Conservation (phyloP, 169 alveolate species). For the Plasmodium falciparum region DNA sequence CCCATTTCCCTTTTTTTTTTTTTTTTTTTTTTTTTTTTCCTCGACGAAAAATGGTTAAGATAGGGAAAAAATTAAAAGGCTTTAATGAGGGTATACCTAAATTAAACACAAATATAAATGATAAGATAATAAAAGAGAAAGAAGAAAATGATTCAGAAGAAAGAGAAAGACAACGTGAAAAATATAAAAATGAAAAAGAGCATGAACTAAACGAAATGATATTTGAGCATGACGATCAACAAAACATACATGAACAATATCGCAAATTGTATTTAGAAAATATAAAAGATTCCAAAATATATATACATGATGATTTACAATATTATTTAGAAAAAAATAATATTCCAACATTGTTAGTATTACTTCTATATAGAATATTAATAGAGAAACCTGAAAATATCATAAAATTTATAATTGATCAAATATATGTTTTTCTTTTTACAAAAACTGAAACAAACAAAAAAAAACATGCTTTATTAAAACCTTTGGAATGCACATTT, state of each 20-base stretch:
- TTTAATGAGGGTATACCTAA: constrained; percentile 30
- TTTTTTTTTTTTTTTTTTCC: neutral
- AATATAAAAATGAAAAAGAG: neutral
- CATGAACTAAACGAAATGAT: neutral
- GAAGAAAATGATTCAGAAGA: constrained; percentile 4
- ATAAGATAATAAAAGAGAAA: neutral
- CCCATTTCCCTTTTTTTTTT: neutral
- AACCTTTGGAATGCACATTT: no score
- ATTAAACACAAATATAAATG: constrained; percentile 25
- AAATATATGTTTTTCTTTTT: constrained; percentile 7
- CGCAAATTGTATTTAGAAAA: neutral
- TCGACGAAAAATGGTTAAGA: constrained; percentile 29
- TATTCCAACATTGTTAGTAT: constrained; percentile 17
- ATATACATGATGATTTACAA: constrained; percentile 9
- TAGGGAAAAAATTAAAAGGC: constrained; percentile 52
- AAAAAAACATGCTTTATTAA: no score
- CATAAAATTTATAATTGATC: constrained; percentile 24
- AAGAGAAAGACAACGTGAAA: constrained; percentile 3
- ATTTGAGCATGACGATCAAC: neutral
- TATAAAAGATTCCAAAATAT: neutral
- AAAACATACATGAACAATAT: neutral
- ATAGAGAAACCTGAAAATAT: constrained; percentile 39
- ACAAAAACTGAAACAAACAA: constrained; percentile 1
- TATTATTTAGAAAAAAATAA: constrained; percentile 19
- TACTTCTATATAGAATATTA: constrained; percentile 55